These are phyloP conservation scores for Coleophoma crateriformis DNA, from an alignment of 2,329 filamentous ascomycete species.

Conservation along the genomic window DNA sequence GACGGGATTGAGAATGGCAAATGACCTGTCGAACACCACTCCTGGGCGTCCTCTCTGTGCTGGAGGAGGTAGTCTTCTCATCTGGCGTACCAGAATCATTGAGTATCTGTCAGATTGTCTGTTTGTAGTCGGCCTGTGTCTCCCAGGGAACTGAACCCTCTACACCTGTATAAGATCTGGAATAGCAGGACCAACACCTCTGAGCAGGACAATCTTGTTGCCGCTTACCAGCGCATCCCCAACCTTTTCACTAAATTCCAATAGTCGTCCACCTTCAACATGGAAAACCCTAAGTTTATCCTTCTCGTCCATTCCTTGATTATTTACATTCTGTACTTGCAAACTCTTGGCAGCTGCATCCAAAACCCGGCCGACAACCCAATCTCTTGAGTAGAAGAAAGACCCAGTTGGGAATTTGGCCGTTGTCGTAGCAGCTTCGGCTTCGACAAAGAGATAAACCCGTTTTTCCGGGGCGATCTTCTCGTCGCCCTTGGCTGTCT, in stretches of 20 bases:
- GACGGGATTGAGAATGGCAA: too few relatives aligned
- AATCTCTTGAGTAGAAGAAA: conserved; percentile 77
- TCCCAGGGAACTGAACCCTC: too few relatives aligned
- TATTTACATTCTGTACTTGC: conserved; percentile 81
- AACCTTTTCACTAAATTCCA: conserved; percentile 86
- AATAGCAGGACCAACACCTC: conserved; percentile 74
- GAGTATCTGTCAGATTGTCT: too few relatives aligned
- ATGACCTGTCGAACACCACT: too few relatives aligned
- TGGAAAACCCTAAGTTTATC: conserved; percentile 85
- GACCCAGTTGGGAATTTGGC: conserved; percentile 77
- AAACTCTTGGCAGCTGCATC: conserved; percentile 72
- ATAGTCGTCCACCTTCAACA: conserved; percentile 78
- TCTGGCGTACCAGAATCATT: too few relatives aligned
- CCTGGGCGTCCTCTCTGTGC: too few relatives aligned
- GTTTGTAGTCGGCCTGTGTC: too few relatives aligned
- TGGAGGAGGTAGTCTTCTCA: too few relatives aligned
- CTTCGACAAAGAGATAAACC: conserved; percentile 88
- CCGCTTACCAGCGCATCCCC: conserved; percentile 69
- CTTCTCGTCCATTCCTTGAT: conserved; percentile 68
- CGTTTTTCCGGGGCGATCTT: conserved; percentile 77
- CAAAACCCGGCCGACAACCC: conserved; percentile 81
- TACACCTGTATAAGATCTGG: conserved; percentile 55
- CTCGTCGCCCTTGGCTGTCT: conserved; percentile 82
- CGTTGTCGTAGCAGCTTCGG: conserved; percentile 77
- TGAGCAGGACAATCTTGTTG: conserved; percentile 82